Evolutionary conservation across 176 grass and related monocot genomes (phyloP).

Genomic region (Raddia guianensis): DNA sequence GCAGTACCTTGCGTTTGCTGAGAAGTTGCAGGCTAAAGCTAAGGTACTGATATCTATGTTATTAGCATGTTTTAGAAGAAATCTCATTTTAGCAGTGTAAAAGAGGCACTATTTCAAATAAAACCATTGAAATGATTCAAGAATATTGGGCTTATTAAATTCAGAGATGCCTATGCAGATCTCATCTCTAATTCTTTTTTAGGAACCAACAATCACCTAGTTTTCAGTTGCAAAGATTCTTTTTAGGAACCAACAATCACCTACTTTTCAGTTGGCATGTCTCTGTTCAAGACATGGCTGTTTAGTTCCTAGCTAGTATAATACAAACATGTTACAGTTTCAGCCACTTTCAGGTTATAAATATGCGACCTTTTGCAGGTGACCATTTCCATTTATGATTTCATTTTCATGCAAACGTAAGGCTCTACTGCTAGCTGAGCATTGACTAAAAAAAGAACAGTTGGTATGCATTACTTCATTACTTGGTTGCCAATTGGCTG

Average conservation of each 20-base stretch:
- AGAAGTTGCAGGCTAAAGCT: slow-evolving; percentile 77
- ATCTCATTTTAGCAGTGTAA: too few species aligned
- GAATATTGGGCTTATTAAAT: not conserved
- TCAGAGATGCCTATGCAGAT: not conserved
- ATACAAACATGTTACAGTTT: too few species aligned
- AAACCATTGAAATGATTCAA: slow-evolving; percentile 10
- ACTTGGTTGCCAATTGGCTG: not conserved
- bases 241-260: too few species aligned
- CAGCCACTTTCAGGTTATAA: too few species aligned
- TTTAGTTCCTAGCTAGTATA: not conserved
- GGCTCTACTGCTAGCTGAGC: not conserved
- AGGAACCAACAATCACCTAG: too few species aligned
- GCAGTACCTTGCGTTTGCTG: slow-evolving; percentile 78
- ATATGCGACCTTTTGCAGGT: too few species aligned
- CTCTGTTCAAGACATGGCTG: not conserved
- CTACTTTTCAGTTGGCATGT: not conserved
- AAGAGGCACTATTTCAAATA: not conserved
- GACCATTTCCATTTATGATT: too few species aligned
- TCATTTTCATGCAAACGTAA: not conserved
- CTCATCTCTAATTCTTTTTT: not conserved
- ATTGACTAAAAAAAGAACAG: not conserved
- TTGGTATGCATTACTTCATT: not conserved
- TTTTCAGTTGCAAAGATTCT: too few species aligned
- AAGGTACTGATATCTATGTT: slow-evolving; percentile 45
- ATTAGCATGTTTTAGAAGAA: too few species aligned